Base-by-base conservation (phyloP, 1,284 basidiomycete species). In the Trichosporon coremiiforme region DNA sequence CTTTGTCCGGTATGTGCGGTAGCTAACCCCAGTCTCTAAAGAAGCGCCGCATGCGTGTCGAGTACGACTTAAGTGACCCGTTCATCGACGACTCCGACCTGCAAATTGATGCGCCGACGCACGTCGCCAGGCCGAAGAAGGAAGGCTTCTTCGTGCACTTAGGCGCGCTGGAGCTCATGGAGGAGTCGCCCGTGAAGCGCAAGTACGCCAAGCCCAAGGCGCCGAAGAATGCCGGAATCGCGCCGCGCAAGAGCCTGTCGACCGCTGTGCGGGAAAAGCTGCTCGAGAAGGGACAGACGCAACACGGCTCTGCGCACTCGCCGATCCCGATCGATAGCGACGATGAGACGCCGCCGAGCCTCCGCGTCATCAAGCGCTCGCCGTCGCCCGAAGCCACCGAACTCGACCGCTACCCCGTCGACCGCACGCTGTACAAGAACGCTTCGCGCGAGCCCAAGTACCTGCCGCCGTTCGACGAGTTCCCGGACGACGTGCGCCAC, bases 1-100 rank as follows among this genome's bases (percentile, higher is more conserved):
- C 25, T 25, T 25, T 25, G 25, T 25, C 25, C 25, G 25, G 25
- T 25, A 25, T 25, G 25, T 25, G 25, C 25, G 25, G 25, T 25
- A 35, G 47, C 70, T 67, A 17, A 64, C 64, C n/a, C 9, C 35
- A 55, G 62, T 53, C 65, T 65, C 20, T 57, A 2, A 65, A 74
- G 70, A 89, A 90, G 82, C 88, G 86, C 68, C 84, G 85, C 4
- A 85, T 85, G 0, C 50, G 50, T 25, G 82, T 87, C 25, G 90
- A 91, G 74, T 99, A 99, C 85, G 95, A 99, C 84, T 86, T 90
- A 20, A 86, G 87, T 1, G 96, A 99, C 84, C 92, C 93, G 0
- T 98, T 98, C 84, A 98, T 99, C 78, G 96, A 99, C 85, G 96
- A 99, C 84, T 94, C 94, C 0, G 95, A 99, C 80, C 87, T 97